Percentiles rank a stretch among this genome's conserved stretches.
These are phyloP conservation scores for Coniferiporia weirii DNA, from an alignment of 1,284 basidiomycete genomes.

Conservation along the genomic window DNA sequence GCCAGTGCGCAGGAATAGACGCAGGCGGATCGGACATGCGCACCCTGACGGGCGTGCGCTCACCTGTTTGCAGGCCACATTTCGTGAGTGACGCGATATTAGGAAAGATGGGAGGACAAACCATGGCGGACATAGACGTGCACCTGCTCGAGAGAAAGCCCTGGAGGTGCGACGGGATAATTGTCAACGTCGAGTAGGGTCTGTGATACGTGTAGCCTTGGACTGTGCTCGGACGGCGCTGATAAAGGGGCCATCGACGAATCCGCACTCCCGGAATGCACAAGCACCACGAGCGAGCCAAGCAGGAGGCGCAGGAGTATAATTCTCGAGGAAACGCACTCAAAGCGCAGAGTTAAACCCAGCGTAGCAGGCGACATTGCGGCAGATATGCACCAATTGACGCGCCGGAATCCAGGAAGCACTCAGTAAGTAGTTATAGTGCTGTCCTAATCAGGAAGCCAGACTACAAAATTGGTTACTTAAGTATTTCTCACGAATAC, in stretches of 20 bases:
- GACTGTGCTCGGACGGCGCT: background rate
- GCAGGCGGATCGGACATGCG: conserved; percentile 58
- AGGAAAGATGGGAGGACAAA: conserved; percentile 30
- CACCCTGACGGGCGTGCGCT: conserved; percentile 66
- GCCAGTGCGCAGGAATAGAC: conserved; percentile 65
- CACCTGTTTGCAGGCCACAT: conserved; percentile 38
- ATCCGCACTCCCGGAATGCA: too few relatives aligned
- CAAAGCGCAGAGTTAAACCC: background rate
- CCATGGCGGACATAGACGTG: conserved; percentile 73
- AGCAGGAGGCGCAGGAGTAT: background rate
- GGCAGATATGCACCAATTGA: background rate
- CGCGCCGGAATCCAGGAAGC: background rate
- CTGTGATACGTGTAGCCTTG: conserved; percentile 25
- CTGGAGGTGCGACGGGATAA: conserved; percentile 54
- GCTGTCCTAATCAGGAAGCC: too few relatives aligned
- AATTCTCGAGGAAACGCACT: too few relatives aligned
- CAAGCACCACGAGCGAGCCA: background rate
- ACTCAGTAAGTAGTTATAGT: too few relatives aligned
- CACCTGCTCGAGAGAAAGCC: conserved; percentile 61
- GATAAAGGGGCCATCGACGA: background rate
- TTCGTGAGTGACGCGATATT: background rate
- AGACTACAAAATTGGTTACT: background rate
- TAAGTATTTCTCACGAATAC: conserved; percentile 3
- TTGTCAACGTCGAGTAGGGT: conserved; percentile 51
- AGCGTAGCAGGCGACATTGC: background rate